phyloP scores from a whole-genome alignment of 176 grass and related monocot genomes.

The Juncus inflexus region DNA sequence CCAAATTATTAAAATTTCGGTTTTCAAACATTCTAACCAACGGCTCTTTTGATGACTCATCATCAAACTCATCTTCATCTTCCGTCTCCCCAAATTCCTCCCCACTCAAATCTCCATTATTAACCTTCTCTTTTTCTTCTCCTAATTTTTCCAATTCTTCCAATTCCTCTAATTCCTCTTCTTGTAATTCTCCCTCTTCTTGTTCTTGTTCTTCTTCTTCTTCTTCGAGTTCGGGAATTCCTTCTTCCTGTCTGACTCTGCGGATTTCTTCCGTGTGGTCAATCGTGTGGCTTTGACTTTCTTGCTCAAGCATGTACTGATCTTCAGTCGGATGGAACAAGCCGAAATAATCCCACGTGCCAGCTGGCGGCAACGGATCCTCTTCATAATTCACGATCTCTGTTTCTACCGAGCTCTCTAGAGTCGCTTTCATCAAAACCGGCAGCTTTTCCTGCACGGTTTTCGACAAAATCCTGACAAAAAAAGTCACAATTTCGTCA shows the following conservation, averaged over 20 bases:
- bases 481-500: neutral
- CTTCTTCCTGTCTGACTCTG: slow-evolving; percentile 77
- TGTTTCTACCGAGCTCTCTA: slow-evolving; percentile 56
- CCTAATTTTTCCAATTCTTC: slow-evolving; percentile 50
- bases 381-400: slow-evolving; percentile 64
- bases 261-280: slow-evolving; percentile 74
- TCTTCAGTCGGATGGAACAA: slow-evolving; percentile 72
- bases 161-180: slow-evolving; percentile 37
- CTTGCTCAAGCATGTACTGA: slow-evolving; percentile 48
- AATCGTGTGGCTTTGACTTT: slow-evolving; percentile 39
- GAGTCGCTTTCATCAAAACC: slow-evolving; percentile 56
- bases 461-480: slow-evolving; percentile 29
- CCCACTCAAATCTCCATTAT: slow-evolving; percentile 39
- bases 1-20: slow-evolving; percentile 35
- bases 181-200: neutral
- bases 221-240: slow-evolving; percentile 94
- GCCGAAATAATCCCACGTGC: slow-evolving; percentile 93
- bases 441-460: slow-evolving; percentile 71
- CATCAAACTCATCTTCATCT: slow-evolving; percentile 81
- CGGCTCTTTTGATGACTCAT: slow-evolving; percentile 64
- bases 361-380: slow-evolving; percentile 40
- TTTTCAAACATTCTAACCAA: slow-evolving; percentile 79
- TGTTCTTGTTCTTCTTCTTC: slow-evolving; percentile 42
- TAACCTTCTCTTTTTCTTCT: slow-evolving; percentile 43
- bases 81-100: slow-evolving; percentile 63